phyloP scores from a whole-genome alignment of 2,329 filamentous ascomycete genomes.

The Neofusicoccum sp. region DNA sequence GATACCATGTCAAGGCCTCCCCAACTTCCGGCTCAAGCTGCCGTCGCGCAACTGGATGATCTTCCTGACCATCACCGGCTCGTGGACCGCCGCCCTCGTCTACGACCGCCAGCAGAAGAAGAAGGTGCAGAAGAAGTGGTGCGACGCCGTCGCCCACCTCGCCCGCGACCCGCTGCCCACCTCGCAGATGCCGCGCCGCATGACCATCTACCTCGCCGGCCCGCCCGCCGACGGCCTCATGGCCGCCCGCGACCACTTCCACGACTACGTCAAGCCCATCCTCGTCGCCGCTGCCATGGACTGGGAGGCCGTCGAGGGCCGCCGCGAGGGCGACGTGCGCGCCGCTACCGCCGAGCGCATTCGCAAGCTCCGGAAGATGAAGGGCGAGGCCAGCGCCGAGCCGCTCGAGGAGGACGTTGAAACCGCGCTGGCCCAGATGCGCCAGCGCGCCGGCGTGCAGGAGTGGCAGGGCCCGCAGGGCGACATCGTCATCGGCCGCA shows the following conservation, averaged over 20 bases:
- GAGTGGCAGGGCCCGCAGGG: constrained; percentile 74
- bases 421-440: constrained; percentile 60
- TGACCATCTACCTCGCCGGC: constrained; percentile 82
- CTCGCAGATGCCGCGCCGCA: constrained; percentile 72
- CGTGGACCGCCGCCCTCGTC: constrained; percentile 75
- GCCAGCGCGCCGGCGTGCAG: constrained; percentile 64
- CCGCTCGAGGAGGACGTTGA: constrained; percentile 54
- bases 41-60: constrained; percentile 98
- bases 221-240: constrained; percentile 85
- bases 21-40: constrained; percentile 76
- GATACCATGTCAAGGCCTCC: constrained; percentile 61
- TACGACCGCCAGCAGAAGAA: constrained; percentile 94
- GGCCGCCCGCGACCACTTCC: constrained; percentile 87
- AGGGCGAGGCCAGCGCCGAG: constrained; percentile 51
- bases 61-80: constrained; percentile 76
- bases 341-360: constrained; percentile 85
- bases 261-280: constrained; percentile 92
- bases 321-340: constrained; percentile 87
- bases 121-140: constrained; percentile 82
- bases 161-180: constrained; percentile 71
- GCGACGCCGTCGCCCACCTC: constrained; percentile 78
- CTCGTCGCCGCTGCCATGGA: constrained; percentile 86
- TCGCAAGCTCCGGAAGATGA: constrained; percentile 62
- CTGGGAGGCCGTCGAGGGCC: constrained; percentile 92
- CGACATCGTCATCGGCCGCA: constrained; percentile 83